Evolutionary conservation across 2,329 filamentous ascomycete genomes (phyloP), one percentile per base, ranked within the genome.

Genomic region (Furcasterigmium furcatum): DNA sequence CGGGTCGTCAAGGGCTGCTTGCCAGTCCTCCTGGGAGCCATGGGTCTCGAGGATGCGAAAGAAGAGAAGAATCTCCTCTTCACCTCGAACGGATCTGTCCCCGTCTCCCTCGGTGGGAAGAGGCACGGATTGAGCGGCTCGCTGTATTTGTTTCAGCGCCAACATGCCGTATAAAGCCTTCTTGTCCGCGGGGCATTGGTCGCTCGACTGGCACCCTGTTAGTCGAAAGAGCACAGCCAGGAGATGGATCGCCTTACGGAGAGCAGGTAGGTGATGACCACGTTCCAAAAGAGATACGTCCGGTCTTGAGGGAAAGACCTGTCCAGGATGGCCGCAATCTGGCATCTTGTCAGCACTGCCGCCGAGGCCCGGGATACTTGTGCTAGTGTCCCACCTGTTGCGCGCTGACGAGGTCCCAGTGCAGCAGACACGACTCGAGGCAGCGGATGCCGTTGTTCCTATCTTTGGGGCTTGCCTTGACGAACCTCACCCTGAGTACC

Each of bases 321-420:
- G 48, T 80, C 77, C 21, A 80, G 54, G 1, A 72, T 69, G 2
- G 74, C 73, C 0, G 77, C 74, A 55, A 82, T 81, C 76, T 81
- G 45, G 12, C 6, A 10, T 12, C 14, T 29, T n/a, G 30, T 49
- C 45, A 46, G 29, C 10, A 16, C 7, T n/a, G 30, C 14, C 30
- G 13, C 9, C n/a, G n/a, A 19, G 34, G 34, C 3, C 16, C 30
- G 3, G 5, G 12, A 19, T 36, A 5, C 34, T 36, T 9, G 34
- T 12, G n/a, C 9, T 19, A 18, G 24, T 27, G 4, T 24, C 59
- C 48, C 60, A 80, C 77, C 65, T 79, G 75, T 57, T 82, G 79
- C 3, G 77, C 76, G 54, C 76, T 78, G 46, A 69, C 64, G 45
- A 81, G 66, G 52, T 83, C 79, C 68, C 75, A 79, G 43, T 77